Percentiles rank a stretch among this genome's conserved stretches.
These are phyloP conservation scores for Herpetospermum pedunculosum DNA, from an alignment of 306 rosid species.

Conservation along the genomic window DNA sequence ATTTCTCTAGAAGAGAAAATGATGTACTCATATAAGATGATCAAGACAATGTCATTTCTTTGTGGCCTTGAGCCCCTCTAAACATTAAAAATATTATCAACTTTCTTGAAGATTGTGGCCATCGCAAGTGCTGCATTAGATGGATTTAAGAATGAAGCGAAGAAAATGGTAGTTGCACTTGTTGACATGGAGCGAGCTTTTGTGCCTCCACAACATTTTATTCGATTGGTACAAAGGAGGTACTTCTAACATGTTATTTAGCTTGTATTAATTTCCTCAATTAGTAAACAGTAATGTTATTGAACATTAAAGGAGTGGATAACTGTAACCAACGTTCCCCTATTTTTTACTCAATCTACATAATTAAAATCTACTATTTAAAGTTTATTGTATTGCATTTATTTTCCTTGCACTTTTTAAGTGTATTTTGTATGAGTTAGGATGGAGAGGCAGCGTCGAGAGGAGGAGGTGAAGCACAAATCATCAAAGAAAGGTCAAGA, in stretches of 20 bases:
- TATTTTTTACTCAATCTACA: neutral
- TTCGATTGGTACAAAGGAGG: slow-evolving; percentile 96
- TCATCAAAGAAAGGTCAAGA: slow-evolving; percentile 73
- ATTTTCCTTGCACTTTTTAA: neutral
- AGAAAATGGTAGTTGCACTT: slow-evolving; percentile 93
- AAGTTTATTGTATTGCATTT: neutral
- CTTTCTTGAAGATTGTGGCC: slow-evolving; percentile 55
- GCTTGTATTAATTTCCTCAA: neutral
- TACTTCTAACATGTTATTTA: slow-evolving; percentile 16
- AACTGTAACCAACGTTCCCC: neutral
- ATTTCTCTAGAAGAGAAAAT: neutral
- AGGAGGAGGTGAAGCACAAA: slow-evolving; percentile 78
- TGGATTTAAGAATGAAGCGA: slow-evolving; percentile 76
- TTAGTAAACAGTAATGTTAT: neutral
- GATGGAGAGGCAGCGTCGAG: slow-evolving; percentile 99
- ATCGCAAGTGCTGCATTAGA: slow-evolving; percentile 81
- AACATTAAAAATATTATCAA: neutral
- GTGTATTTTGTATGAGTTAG: slow-evolving; percentile 23
- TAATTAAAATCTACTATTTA: neutral
- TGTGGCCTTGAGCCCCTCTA: neutral
- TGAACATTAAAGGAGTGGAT: neutral
- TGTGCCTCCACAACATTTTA: slow-evolving; percentile 97
- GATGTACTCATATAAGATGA: neutral
- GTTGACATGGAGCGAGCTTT: slow-evolving; percentile 99
- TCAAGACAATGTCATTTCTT: neutral